Base-by-base conservation (phyloP, 805 yeast genomes). In the Allodekkera sacchari region DNA sequence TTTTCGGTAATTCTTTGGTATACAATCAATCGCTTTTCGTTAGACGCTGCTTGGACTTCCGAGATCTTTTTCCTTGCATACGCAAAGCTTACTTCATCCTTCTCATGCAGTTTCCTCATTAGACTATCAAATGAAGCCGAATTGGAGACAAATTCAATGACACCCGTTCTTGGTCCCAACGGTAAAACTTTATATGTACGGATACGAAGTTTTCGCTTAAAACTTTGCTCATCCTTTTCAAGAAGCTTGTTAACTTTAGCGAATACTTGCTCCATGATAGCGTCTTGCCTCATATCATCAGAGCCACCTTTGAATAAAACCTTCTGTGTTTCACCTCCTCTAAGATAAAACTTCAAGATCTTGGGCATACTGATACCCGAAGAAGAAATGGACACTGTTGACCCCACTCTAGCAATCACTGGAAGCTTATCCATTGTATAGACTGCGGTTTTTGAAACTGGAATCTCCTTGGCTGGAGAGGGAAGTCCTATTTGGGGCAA, bases 241-340 rank as follows among this genome's bases (percentile, higher is more conserved):
- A 89, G 65, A 22, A 85, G 68, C 10, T 63, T 55, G 47, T 88
- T 87, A 11, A 87, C 95, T 46, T 87, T 83, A 14, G 70, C 80
- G 53, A 94, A 92, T 2, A 89, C 97, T 51, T 92, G 97, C 52
- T 89, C 94, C 98, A 92, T 94, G 35, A 92, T 84, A 0, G 95
- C 83, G 57, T 92, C 99, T 56, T 94, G 98, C 31, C 97, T 63
- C 32, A 92, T 60, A 56, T 92, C 98, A 57, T 92, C 98, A 7
- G 83, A 69, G 5, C 94, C 87, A 17, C 84, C 84, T 50, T 92
- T 92, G 42, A 88, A 58, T 13, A 92, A 60, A 49, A 80, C 67
- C 34, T 64, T 72, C 37, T 72, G 78, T 0, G 35, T 45, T 0
- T 53, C 40, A 0, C 97, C 97, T 45, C 75, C 68, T 0, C 77